Conservation (phyloP, 2,329 filamentous ascomycete genomes). For the Penicillium sp. region DNA sequence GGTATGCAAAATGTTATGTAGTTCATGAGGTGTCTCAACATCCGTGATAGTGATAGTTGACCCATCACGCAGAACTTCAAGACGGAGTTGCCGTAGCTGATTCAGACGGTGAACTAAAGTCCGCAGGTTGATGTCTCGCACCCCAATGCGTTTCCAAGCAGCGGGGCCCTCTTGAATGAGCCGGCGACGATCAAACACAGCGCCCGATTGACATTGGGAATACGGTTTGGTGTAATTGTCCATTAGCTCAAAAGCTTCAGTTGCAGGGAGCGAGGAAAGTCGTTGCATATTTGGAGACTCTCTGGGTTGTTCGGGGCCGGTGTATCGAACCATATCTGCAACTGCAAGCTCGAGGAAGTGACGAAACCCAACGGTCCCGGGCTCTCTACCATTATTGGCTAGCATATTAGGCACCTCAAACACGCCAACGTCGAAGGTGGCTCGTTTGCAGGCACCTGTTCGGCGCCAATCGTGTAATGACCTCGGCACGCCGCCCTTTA, state of each 20-base stretch:
- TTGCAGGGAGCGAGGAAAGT: constrained; percentile 27
- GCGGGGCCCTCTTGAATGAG: constrained; percentile 39
- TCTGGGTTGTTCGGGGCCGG: constrained; percentile 21
- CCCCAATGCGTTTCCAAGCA: constrained; percentile 43
- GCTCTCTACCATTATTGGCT: constrained; percentile 44
- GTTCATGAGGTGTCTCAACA: constrained; percentile 29
- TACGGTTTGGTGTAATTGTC: constrained; percentile 36
- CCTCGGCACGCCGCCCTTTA: constrained; percentile 30
- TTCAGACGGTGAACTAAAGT: constrained; percentile 37
- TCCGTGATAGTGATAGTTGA: constrained; percentile 38
- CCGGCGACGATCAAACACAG: constrained; percentile 36
- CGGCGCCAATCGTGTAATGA: constrained; percentile 24
- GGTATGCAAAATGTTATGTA: constrained; percentile 38
- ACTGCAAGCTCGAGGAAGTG: constrained; percentile 49
- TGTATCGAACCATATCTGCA: constrained; percentile 34
- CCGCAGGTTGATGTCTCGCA: constrained; percentile 38
- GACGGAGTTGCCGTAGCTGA: constrained; percentile 33
- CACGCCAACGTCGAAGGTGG: constrained; percentile 45
- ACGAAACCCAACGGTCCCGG: constrained; percentile 48
- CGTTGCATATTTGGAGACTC: constrained; percentile 21
- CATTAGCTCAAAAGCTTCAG: constrained; percentile 36
- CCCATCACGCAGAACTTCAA: constrained; percentile 32
- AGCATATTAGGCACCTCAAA: constrained; percentile 53
- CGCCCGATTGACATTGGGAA: constrained; percentile 35
- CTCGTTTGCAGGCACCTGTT: constrained; percentile 31